These are phyloP conservation scores for Pisolithus sp. DNA, from an alignment of 768 basidiomycete genomes.

Conservation along the genomic window DNA sequence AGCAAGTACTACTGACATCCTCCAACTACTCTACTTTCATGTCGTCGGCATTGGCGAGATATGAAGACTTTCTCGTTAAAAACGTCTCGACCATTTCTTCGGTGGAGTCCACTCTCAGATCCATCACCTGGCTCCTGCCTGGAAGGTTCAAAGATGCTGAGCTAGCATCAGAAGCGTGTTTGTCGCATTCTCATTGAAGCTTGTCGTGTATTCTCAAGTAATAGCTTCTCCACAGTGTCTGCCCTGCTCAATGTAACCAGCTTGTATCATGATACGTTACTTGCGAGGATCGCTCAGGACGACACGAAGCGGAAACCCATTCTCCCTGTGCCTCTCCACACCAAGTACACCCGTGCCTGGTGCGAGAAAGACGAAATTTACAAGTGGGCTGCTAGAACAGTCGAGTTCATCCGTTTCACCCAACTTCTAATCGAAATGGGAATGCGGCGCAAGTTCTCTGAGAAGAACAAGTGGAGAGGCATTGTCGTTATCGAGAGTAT, in stretches of 20 bases:
- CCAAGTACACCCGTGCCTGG: slow-evolving; percentile 89
- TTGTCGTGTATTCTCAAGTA: slow-evolving; percentile 8
- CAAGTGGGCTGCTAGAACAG: slow-evolving; percentile 68
- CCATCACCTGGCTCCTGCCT: slow-evolving; percentile 92
- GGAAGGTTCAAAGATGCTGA: slow-evolving; percentile 98
- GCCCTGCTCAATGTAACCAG: slow-evolving; percentile 82
- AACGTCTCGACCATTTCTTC: slow-evolving; percentile 82
- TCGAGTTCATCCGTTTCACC: slow-evolving; percentile 73
- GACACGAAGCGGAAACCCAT: slow-evolving; percentile 70
- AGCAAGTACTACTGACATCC: too few relatives aligned
- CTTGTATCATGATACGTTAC: slow-evolving; percentile 93
- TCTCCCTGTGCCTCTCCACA: slow-evolving; percentile 70
- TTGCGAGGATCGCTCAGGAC: slow-evolving; percentile 55
- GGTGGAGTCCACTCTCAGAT: slow-evolving; percentile 84
- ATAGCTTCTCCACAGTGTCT: slow-evolving; percentile 53
- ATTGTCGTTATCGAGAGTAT: slow-evolving; percentile 72
- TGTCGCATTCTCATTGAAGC: slow-evolving; percentile 33
- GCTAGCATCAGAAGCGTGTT: slow-evolving; percentile 88
- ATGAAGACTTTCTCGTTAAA: slow-evolving; percentile 77
- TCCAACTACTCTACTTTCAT: slow-evolving; percentile 27
- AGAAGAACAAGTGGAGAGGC: slow-evolving; percentile 63
- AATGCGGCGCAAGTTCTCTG: slow-evolving; percentile 62
- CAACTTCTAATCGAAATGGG: slow-evolving; percentile 91
- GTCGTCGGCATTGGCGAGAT: slow-evolving; percentile 60
- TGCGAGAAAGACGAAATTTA: slow-evolving; percentile 61